Conservation (phyloP, 306 rosid genomes). For the Prunus armeniaca region DNA sequence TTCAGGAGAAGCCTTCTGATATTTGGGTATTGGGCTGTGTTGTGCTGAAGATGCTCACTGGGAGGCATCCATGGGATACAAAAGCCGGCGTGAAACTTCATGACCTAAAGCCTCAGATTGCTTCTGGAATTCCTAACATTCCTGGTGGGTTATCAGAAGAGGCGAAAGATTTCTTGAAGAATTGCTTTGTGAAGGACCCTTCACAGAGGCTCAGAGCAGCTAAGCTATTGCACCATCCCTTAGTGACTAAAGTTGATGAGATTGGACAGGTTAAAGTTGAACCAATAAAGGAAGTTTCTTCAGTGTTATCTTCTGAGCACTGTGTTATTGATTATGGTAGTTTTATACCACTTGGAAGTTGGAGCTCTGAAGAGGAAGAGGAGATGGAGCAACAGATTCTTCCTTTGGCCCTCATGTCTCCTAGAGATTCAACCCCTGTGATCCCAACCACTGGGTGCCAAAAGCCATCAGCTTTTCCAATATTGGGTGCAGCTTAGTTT, state of each 20-base stretch:
- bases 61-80: not conserved
- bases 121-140: not conserved
- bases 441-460: not conserved
- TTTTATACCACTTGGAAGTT: not conserved
- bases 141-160: not conserved
- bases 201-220: not conserved
- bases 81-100: not conserved
- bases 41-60: conserved; percentile 5
- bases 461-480: not conserved
- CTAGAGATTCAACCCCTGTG: too few species aligned
- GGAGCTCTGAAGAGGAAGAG: not conserved
- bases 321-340: too few species aligned
- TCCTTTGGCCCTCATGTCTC: not conserved
- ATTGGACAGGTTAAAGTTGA: not conserved
- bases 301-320: not conserved
- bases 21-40: conserved; percentile 7
- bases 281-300: not conserved
- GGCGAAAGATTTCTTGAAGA: conserved; percentile 2
- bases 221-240: conserved; percentile 1
- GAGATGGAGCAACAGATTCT: not conserved
- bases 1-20: conserved; percentile 6
- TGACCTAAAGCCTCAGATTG: not conserved
- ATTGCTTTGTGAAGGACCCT: not conserved
- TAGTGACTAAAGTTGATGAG: not conserved
- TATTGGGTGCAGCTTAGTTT: not conserved